phyloP scores from a whole-genome alignment of 768 basidiomycete species.

The Boletus subcaerulescens region DNA sequence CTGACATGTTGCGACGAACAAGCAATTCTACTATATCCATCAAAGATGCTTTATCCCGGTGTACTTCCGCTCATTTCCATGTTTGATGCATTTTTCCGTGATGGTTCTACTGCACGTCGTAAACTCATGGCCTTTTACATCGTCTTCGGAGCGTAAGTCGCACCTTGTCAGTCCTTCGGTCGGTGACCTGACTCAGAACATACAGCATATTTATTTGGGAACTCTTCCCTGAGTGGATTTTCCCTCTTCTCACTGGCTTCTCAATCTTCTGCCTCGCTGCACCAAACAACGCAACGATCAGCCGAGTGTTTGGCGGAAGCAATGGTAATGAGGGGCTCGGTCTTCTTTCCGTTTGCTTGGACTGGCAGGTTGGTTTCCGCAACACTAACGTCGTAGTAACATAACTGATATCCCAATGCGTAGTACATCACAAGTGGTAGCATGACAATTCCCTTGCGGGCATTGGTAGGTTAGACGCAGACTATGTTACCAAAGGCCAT shows the following conservation, averaged over 20 bases:
- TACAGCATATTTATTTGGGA: slow-evolving; percentile 35
- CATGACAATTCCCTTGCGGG: too few relatives aligned
- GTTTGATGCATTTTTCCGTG: slow-evolving; percentile 40
- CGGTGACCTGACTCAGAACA: background rate
- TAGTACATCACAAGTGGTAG: too few relatives aligned
- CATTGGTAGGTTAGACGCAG: too few relatives aligned
- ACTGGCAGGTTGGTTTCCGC: too few relatives aligned
- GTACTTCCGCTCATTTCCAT: slow-evolving; percentile 25
- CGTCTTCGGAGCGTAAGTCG: slow-evolving; percentile 30
- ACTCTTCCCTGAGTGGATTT: slow-evolving; percentile 34
- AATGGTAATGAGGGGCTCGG: too few relatives aligned
- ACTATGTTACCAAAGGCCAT: too few relatives aligned
- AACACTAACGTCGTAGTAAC: too few relatives aligned
- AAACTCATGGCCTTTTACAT: slow-evolving; percentile 36
- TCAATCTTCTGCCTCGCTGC: slow-evolving; percentile 48
- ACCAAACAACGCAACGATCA: too few relatives aligned
- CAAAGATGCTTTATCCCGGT: slow-evolving; percentile 42
- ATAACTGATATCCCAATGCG: too few relatives aligned
- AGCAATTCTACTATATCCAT: slow-evolving; percentile 40
- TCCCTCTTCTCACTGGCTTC: slow-evolving; percentile 61
- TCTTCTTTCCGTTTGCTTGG: too few relatives aligned
- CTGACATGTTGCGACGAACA: slow-evolving; percentile 1
- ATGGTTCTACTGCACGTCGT: slow-evolving; percentile 37
- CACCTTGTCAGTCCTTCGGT: slow-evolving; percentile 10
- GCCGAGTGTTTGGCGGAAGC: too few relatives aligned